Base-by-base conservation (phyloP, 2,329 filamentous ascomycete species). In the Colletotrichum godetiae region DNA sequence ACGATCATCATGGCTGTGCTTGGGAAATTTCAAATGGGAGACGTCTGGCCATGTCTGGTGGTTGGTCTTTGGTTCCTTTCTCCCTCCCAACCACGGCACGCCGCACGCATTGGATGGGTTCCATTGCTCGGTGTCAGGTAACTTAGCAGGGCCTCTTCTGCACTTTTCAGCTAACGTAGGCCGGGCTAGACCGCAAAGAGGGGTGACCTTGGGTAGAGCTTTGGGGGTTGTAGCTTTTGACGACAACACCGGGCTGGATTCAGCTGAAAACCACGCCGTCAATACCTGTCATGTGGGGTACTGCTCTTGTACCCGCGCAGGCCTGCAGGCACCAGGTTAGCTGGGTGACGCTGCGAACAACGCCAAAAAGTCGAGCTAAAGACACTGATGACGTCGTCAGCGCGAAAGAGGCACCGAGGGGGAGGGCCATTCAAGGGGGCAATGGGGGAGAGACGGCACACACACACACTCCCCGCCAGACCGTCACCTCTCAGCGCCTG, bases 321-420 rank as follows among this genome's bases (percentile, higher is more conserved):
- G 42, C 27, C 55, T 49, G 33, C 55, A 57, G 67, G 55, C 70
- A 60, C 46, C 59, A 46, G 56, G 60, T 53, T 73, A 66, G 67
- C 67, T 73, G 22, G 61, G 71, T 73, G 67, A 73, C 67, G 71
- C 61, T 65, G 67, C 71, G 67, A 66, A 71, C 67, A 61, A 73
- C 70, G 55, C 72, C 65, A 60, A 67, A 67, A 72, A 63, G 59
- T 56, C 53, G 66, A 74, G 67, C 74, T 75, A 75, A 55, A 57
- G 49, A 27, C 56, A 69, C 65, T 22, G 67, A 75, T 75, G 74
- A 75, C 74, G 74, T 75, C 73, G 74, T 65, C 73, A 73, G 55
- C 46, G 46, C 63, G 74, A 67, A 74, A 63, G 72, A 75, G 72
- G 72, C 74, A 74, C 73, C 57, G 24, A 15, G 29, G 52, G 68